Percentiles rank a stretch among this genome's conserved stretches.
Evolutionary conservation across 1,284 basidiomycete genomes (phyloP).

Genomic region (Mycena citricolor): DNA sequence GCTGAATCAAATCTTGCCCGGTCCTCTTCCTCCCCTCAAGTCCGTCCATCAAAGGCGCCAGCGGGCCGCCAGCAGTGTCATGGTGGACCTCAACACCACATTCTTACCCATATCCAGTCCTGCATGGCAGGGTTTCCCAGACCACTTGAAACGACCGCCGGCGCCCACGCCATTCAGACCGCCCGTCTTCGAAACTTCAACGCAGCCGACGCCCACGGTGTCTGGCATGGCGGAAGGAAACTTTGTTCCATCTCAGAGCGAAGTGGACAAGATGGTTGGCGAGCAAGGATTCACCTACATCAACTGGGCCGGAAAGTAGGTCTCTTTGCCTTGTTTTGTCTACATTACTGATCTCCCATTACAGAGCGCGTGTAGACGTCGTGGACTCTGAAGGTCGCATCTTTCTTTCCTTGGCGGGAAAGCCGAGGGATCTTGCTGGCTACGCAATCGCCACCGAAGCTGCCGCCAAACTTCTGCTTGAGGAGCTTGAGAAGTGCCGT

Average conservation of each 20-base stretch:
- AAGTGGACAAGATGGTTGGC: conserved; percentile 1
- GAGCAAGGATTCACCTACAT: conserved; percentile 5
- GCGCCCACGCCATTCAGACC: too few species aligned
- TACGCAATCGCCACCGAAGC: background rate
- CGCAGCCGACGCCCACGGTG: too few species aligned
- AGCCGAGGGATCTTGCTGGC: background rate
- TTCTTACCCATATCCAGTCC: too few species aligned
- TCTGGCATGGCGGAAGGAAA: too few species aligned
- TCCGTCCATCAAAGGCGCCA: too few species aligned
- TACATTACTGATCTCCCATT: background rate
- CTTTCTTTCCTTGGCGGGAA: conserved; percentile 5
- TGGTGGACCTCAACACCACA: too few species aligned
- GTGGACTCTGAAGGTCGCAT: conserved; percentile 3
- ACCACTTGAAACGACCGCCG: too few species aligned
- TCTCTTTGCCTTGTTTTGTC: background rate
- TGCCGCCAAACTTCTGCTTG: background rate
- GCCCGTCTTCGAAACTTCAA: too few species aligned
- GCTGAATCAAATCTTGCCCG: too few species aligned
- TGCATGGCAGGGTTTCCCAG: too few species aligned
- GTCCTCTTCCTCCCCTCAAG: too few species aligned
- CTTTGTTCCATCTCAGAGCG: background rate
- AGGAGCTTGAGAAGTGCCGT: background rate
- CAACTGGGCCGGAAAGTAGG: conserved; percentile 4
- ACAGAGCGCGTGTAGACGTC: conserved; percentile 3
- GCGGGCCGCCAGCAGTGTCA: too few species aligned